Evolutionary conservation across 1,139 yeast genomes (phyloP).

Genomic region (Arxiozyma telluris): DNA sequence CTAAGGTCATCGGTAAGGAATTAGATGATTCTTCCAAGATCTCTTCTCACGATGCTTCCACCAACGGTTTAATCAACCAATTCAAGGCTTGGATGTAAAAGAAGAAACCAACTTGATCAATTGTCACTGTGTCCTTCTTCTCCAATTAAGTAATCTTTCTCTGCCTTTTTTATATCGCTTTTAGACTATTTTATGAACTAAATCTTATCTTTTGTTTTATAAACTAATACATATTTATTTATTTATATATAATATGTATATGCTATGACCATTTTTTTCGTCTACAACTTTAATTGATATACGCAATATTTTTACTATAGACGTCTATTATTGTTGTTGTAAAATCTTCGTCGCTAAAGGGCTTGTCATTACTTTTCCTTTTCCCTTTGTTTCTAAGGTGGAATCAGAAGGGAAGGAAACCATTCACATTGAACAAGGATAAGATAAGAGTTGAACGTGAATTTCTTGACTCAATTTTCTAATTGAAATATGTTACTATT

Average conservation of each 20-base stretch:
- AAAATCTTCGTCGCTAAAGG: too few relatives aligned
- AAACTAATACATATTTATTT: too few relatives aligned
- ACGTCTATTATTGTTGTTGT: too few relatives aligned
- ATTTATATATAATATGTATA: background rate
- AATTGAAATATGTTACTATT: background rate
- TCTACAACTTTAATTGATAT: too few relatives aligned
- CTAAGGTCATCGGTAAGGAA: conserved; percentile 89
- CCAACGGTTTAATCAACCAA: conserved; percentile 86
- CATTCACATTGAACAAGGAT: too few relatives aligned
- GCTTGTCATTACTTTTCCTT: too few relatives aligned
- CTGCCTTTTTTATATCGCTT: background rate
- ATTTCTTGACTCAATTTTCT: background rate
- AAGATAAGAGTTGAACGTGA: too few relatives aligned
- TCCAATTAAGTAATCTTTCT: background rate
- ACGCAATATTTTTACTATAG: background rate
- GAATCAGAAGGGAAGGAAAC: too few relatives aligned
- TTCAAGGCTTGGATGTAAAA: conserved; percentile 73
- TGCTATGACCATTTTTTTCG: background rate
- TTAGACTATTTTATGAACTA: background rate
- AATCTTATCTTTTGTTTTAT: too few relatives aligned
- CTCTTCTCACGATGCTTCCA: conserved; percentile 74
- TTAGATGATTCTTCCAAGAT: conserved; percentile 54
- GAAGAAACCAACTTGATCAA: background rate
- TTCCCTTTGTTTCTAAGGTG: too few relatives aligned
- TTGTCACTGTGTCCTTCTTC: background rate